Base-by-base conservation (phyloP, 2,329 filamentous ascomycete genomes). In the Aspergillus caelatus region DNA sequence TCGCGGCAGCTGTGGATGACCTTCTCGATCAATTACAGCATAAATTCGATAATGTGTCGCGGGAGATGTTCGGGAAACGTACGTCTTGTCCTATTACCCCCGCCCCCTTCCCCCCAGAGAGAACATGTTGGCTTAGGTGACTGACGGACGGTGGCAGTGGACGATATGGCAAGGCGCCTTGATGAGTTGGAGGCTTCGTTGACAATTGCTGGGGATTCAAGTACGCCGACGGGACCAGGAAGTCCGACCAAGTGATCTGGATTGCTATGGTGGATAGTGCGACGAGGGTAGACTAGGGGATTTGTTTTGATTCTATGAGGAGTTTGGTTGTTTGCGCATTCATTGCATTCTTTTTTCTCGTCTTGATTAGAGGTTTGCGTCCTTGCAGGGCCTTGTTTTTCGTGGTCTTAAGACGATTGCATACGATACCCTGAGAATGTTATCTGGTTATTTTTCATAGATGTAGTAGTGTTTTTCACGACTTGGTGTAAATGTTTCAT, bases 41-140 rank as follows among this genome's bases (percentile, higher is more conserved):
- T 77, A 96, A 96, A 77, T 97, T 97, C 77, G 89, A 91, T 23
- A 88, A 87, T 14, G 89, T 97, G 6, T 96, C 92, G 10, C 90
- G 88, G 64, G 94, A 97, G 79, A 90, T 97, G 63, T 92, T 96
- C 71, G 87, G 90, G 43, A 97, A 96, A 80, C 92, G 93, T 96
- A 78, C 76, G 89, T 81, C 30, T 9, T 10, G 1, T 41, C 16
- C 41, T 57, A 14, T 4, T 52, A 30, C 30, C 34, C 50, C 34
- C 23, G 5, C 16, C 11, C 21, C 36, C 36, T 6, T 16, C 16
- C 36, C 12, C 39, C 39, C 16, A 10, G 4, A 41, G 39, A 41
- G 16, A 14, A n/a, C 7, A 41, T 41, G 39, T n/a, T 34, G 21
- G 19, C 39, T 45, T 16, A 43, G 52, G 6, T 39, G 26, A 26